Conservation (phyloP, 305 asterid genomes). For the Fraxinus albicans region DNA sequence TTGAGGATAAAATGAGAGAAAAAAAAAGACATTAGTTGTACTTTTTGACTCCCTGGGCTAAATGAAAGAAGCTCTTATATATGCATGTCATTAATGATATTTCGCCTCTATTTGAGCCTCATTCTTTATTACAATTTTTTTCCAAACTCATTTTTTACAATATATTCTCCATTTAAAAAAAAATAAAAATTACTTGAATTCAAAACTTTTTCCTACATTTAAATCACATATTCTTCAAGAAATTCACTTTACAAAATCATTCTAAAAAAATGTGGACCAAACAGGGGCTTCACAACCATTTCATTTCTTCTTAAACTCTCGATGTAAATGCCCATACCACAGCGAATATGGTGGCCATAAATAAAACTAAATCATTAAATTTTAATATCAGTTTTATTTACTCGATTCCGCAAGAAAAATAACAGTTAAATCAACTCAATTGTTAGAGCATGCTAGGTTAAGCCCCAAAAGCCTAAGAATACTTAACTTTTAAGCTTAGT, state of each 20-base stretch:
- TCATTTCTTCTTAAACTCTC: not conserved
- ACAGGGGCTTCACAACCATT: not conserved
- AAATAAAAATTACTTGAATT: not conserved
- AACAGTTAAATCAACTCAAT: not conserved
- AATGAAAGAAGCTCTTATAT: not conserved
- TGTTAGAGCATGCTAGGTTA: not conserved
- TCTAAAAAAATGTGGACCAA: not conserved
- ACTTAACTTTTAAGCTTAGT: not conserved
- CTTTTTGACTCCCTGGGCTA: not conserved
- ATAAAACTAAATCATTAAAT: too few relatives aligned
- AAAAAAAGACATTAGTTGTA: not conserved
- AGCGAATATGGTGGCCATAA: not conserved
- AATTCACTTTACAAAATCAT: not conserved
- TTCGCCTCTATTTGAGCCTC: not conserved
- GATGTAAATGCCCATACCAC: not conserved
- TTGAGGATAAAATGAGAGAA: not conserved
- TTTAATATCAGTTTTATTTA: not conserved
- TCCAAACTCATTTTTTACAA: not conserved
- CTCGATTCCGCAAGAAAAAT: not conserved
- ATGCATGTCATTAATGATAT: not conserved
- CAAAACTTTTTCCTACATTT: not conserved
- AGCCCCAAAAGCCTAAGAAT: not conserved
- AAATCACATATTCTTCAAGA: not conserved
- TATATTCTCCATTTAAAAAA: not conserved
- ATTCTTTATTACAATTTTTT: not conserved